These are phyloP conservation scores for Pseudogymnoascus sp. DNA, from an alignment of 2,329 filamentous ascomycete genomes.

Conservation along the genomic window DNA sequence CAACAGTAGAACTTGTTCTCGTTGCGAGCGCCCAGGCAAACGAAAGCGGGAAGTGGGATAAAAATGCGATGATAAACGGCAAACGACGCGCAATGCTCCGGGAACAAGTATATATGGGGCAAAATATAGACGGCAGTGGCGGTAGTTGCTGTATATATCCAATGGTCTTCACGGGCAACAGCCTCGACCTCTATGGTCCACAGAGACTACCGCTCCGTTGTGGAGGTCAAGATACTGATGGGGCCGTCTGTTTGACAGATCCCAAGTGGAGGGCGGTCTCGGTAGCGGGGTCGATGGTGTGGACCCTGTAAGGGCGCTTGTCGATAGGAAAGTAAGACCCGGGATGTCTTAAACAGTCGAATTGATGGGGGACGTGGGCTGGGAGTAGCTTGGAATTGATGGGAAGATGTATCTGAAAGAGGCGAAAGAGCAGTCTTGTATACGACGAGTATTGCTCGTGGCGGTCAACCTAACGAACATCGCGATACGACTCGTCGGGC, in stretches of 20 bases:
- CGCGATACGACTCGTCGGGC: constrained; percentile 8
- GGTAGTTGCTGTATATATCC: constrained; percentile 3
- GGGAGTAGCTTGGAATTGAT: constrained; percentile 4
- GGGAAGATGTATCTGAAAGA: not conserved
- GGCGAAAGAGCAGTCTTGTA: constrained; percentile 9
- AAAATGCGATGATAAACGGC: constrained; percentile 7
- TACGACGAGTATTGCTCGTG: constrained; percentile 1
- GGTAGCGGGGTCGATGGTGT: constrained; percentile 4
- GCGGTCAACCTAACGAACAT: not conserved
- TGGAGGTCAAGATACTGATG: not conserved
- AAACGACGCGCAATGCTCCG: not conserved
- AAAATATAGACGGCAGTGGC: not conserved
- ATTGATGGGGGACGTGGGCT: constrained; percentile 3
- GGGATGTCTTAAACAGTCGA: not conserved
- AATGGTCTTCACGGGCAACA: not conserved
- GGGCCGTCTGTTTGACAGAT: constrained; percentile 7
- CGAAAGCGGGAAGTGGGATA: not conserved
- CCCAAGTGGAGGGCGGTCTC: constrained; percentile 1
- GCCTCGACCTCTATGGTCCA: not conserved
- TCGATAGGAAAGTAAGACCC: not conserved
- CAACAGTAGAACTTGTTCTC: constrained; percentile 11
- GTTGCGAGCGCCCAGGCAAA: constrained; percentile 12
- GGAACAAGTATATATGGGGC: constrained; percentile 1
- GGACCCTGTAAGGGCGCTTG: constrained; percentile 7
- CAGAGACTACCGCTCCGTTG: not conserved